Evolutionary conservation across 2,329 filamentous ascomycete genomes (phyloP), one percentile per base, ranked within the genome.

Genomic region (Akanthomyces uredinophilus): DNA sequence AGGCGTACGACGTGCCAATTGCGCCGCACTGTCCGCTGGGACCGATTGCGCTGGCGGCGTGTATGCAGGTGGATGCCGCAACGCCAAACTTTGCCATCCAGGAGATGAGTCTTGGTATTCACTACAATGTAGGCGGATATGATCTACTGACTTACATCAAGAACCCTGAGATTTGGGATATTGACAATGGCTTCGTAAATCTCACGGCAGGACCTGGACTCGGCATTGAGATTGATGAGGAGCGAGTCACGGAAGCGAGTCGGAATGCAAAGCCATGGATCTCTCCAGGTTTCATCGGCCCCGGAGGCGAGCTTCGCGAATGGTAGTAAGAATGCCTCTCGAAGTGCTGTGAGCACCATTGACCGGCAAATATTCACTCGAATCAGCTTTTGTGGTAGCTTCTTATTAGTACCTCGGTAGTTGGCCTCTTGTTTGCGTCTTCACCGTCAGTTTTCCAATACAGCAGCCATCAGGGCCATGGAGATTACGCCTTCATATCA

Each of bases 71-170:
- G 1, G 86, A 85, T 27, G 78, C 83, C 22, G 77, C 74, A 11
- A 84, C 77, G 22, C 81, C 80, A 22, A 92, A 88, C 71, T 91
- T 89, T 70, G 83, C 82, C 0, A 92, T 92, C 37, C 86, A 90
- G 69, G 89, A 92, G 72, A 92, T 92, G 90, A 88, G 86, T 59
- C 69, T 92, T 35, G 90, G 89, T 0, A 92, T 93, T 67, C 90
- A 93, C 71, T 93, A 92, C 70, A 93, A 93, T 67, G 82, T 80
- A 0, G 86, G 83, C 1, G 80, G 84, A 2, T 79, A 86, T 66
- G 88, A 91, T 70, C 75, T 90, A 60, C 82, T 82, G 14, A 88
- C 82, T 29, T 92, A 91, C 69, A 78, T 86, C 2, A 84, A 82
- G 68, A 83, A 91, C 66, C 79, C 84, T 0, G 80, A 82, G 55